These are phyloP conservation scores for Alternaria incomplexa DNA, from an alignment of 2,329 filamentous ascomycete species.

Conservation along the genomic window DNA sequence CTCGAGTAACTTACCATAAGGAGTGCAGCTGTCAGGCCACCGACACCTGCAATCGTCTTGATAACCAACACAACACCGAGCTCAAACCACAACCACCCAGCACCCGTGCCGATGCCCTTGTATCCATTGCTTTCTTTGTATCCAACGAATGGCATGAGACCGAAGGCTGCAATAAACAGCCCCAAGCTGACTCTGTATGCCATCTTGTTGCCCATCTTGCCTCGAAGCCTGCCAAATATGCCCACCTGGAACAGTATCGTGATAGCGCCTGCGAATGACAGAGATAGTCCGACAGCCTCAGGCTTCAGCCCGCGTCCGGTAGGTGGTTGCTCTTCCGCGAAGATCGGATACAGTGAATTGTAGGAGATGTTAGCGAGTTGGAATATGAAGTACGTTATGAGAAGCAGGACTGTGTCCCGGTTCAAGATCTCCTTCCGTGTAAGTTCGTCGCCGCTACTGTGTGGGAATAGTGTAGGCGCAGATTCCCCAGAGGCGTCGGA, in stretches of 20 bases:
- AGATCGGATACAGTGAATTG: conserved; percentile 94
- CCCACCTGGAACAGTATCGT: conserved; percentile 92
- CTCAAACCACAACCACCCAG: conserved; percentile 77
- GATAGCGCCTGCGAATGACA: conserved; percentile 81
- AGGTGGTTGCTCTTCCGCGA: conserved; percentile 76
- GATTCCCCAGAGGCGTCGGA: conserved; percentile 40
- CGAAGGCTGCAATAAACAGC: conserved; percentile 81
- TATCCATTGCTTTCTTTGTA: conserved; percentile 66
- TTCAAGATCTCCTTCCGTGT: conserved; percentile 70
- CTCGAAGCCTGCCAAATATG: conserved; percentile 79
- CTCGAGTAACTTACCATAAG: conserved; percentile 69
- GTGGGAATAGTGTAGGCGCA: conserved; percentile 51
- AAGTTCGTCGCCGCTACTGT: conserved; percentile 51
- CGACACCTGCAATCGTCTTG: conserved; percentile 89
- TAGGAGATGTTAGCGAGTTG: conserved; percentile 93
- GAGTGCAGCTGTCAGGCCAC: conserved; percentile 87
- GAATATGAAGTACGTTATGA: conserved; percentile 89
- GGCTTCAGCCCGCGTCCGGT: conserved; percentile 78
- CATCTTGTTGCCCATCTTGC: conserved; percentile 81
- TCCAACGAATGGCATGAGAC: conserved; percentile 88
- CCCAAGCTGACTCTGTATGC: conserved; percentile 81
- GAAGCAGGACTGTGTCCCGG: conserved; percentile 79
- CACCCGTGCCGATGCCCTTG: conserved; percentile 64
- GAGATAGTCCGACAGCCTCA: conserved; percentile 80
- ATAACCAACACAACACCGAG: conserved; percentile 80